Evolutionary conservation across 331 rosid genomes (phyloP).

Genomic region (Quercus tomentella): DNA sequence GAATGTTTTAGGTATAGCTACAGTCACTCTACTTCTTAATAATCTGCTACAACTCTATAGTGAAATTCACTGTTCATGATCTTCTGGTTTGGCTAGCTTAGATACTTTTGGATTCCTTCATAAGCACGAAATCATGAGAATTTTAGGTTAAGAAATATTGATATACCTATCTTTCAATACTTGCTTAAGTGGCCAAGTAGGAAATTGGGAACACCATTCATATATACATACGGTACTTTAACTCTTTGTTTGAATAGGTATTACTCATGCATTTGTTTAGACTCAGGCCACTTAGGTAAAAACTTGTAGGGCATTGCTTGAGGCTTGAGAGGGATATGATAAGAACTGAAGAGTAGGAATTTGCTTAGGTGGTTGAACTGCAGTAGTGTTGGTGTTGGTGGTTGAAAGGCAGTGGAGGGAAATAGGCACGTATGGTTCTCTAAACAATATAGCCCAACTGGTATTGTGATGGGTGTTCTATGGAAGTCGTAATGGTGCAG

Average conservation of each 20-base stretch:
- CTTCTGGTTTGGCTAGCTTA: neutral
- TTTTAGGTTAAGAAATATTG: too few relatives aligned
- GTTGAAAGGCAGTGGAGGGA: neutral
- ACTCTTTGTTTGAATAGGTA: too few relatives aligned
- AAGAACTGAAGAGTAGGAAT: neutral
- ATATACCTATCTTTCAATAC: too few relatives aligned
- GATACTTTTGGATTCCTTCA: neutral
- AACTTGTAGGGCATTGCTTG: neutral
- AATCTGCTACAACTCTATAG: too few relatives aligned
- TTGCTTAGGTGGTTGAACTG: neutral
- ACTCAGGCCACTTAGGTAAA: neutral
- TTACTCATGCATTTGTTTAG: neutral
- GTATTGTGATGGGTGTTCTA: too few relatives aligned
- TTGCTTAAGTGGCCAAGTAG: too few relatives aligned
- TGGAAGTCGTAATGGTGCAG: too few relatives aligned
- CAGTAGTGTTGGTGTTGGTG: neutral
- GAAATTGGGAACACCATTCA: too few relatives aligned
- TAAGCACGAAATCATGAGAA: neutral
- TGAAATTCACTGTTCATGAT: neutral
- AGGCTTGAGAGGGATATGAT: neutral
- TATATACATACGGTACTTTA: too few relatives aligned
- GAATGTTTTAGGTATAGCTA: neutral
- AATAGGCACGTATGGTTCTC: too few relatives aligned
- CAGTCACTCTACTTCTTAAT: too few relatives aligned
- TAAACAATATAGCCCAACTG: too few relatives aligned